A percentile compares a stretch with the other conserved stretches of the same genome.
phyloP scores from a whole-genome alignment of 306 rosid genomes.

The Medicago lupulina region DNA sequence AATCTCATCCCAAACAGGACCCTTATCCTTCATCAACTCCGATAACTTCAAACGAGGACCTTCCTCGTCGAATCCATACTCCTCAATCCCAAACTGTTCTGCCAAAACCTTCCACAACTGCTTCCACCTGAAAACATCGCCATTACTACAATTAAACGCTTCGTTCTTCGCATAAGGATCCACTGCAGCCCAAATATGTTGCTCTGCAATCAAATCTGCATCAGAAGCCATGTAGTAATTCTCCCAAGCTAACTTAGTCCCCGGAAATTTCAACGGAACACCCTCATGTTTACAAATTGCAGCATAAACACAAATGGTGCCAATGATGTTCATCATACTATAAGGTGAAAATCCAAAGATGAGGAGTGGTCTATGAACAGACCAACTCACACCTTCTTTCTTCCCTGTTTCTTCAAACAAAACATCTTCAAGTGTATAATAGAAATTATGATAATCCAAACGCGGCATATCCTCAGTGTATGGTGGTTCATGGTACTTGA shows the following conservation, averaged over 20 bases:
- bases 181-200: conserved; percentile 80
- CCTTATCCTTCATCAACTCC: conserved; percentile 64
- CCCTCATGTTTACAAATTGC: conserved; percentile 76
- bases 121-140: conserved; percentile 75
- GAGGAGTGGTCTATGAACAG: conserved; percentile 56
- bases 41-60: conserved; percentile 43
- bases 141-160: conserved; percentile 65
- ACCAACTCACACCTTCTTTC: conserved; percentile 64
- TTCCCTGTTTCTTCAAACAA: conserved; percentile 55
- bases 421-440: conserved; percentile 60
- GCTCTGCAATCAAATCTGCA: conserved; percentile 82
- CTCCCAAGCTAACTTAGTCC: conserved; percentile 58
- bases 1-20: conserved; percentile 66
- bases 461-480: conserved; percentile 77
- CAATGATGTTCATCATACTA: conserved; percentile 65
- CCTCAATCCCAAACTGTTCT: conserved; percentile 67
- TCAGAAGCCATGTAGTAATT: conserved; percentile 60
- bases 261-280: conserved; percentile 62
- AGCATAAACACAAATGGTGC: conserved; percentile 64
- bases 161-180: conserved; percentile 71
- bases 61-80: conserved; percentile 62
- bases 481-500: conserved; percentile 59
- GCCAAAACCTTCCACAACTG: conserved; percentile 73
- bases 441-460: conserved; percentile 58
- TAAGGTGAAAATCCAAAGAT: conserved; percentile 76